Base-by-base conservation (phyloP, 1,139 yeast species). In the Saccharomyces hybrid region DNA sequence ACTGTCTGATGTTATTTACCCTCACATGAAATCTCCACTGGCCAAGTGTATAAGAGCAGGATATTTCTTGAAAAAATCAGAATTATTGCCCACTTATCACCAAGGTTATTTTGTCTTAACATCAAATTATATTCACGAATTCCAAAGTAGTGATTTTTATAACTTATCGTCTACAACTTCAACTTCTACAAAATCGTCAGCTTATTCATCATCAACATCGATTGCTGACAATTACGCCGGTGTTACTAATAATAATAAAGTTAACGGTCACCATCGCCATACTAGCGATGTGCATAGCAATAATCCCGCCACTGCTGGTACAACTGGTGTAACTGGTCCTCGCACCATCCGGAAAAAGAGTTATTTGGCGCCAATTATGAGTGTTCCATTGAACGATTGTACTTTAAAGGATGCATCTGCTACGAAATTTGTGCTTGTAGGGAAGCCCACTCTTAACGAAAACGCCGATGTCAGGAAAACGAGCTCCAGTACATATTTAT, bases 61-160 rank as follows among this genome's bases (percentile, higher is more conserved):
- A 63, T 82, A 71, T 76, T 78, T 67, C 58, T 71, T 69, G 64
- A 84, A 75, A 77, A 85, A 77, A 64, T 80, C 87, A 12, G 85
- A 84, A 68, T 79, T 50, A 19, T 7, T 78, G 60, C 72, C 84
- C 60, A 84, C 84, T 52, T 84, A 84, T 67, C 78, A 82, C 2
- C 79, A 79, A 63, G 81, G 84, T 31, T 86, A 84, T 77, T 86
- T 82, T 63, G 87, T 86, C n/a, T 73, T 86, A 53, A 85, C 93
- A 2, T 80, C 88, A 62, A 83, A 82, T 62, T 85, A 77, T 59
- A 71, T 86, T 47, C 93, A 85, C 69, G 93, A 86, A 66, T 86
- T 85, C 70, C 83, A 81, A 65, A 75, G 84, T 1, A 73, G 78
- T 46, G 86, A 85, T 66, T 74, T 88, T 28, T 48, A 32, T n/a